phyloP scores from a whole-genome alignment of 1,139 yeast genomes.

The Hansenula lynferdii region DNA sequence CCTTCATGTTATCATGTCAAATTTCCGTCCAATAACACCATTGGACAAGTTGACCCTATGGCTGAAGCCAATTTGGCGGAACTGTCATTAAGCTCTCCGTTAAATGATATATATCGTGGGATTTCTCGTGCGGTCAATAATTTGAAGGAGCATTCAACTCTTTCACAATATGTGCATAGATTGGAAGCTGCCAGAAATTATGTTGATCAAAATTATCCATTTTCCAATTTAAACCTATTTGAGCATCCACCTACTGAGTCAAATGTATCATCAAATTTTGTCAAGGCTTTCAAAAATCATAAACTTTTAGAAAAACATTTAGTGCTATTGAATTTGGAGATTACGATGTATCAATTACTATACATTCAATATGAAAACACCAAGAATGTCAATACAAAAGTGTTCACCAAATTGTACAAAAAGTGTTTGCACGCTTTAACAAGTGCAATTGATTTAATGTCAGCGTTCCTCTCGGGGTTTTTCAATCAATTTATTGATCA shows the following conservation, averaged over 20 bases:
- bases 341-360: neutral
- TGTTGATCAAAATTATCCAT: neutral
- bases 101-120: neutral
- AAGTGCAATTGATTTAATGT: neutral
- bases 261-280: too few species aligned
- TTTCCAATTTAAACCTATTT: too few species aligned
- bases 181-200: neutral
- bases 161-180: neutral
- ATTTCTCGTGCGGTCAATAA: neutral
- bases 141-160: neutral
- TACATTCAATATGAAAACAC: neutral
- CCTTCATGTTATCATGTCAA: too few species aligned
- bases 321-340: neutral
- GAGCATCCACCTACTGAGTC: too few species aligned
- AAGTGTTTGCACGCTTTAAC: neutral
- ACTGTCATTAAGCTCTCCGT: neutral
- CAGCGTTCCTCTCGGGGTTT: neutral
- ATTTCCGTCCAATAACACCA: neutral
- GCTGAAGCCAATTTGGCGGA: neutral
- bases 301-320: neutral
- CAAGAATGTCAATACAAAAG: neutral
- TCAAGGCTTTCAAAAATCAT: conserved; percentile 1
- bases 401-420: neutral
- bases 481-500: neutral
- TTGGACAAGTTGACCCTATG: neutral